A percentile compares a stretch with the other conserved stretches of the same genome.
phyloP scores from a whole-genome alignment of 306 rosid species.

The Astragalus membranaceus region DNA sequence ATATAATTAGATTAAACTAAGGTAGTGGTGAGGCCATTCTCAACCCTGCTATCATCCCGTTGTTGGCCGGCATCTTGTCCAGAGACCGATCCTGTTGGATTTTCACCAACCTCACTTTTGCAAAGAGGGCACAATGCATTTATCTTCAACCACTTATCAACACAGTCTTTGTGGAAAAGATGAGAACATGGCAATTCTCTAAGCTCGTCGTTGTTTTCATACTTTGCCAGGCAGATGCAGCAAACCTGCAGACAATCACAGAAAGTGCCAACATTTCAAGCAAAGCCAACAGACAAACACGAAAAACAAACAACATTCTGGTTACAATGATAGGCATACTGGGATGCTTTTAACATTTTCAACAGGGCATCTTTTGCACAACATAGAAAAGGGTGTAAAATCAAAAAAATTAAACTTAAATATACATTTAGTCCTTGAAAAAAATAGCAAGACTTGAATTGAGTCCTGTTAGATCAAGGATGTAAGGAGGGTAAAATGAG shows the following conservation, averaged over 20 bases:
- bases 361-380: neutral
- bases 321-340: neutral
- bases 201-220: constrained; percentile 80
- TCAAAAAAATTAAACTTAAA: no score
- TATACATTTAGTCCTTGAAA: no score
- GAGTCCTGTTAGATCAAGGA: no score
- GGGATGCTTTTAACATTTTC: constrained; percentile 2
- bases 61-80: constrained; percentile 43
- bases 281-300: neutral
- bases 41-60: constrained; percentile 28
- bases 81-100: constrained; percentile 27
- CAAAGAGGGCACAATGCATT: constrained; percentile 90
- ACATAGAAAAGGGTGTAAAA: neutral
- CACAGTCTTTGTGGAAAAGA: constrained; percentile 91
- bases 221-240: constrained; percentile 89
- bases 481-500: no score
- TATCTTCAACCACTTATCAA: constrained; percentile 95
- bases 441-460: no score
- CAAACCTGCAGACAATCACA: constrained; percentile 59
- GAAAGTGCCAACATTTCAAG: constrained; percentile 3
- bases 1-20: constrained; percentile 17
- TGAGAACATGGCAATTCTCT: constrained; percentile 88
- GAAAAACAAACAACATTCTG: neutral
- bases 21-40: constrained; percentile 24
- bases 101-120: constrained; percentile 71